These are phyloP conservation scores for Phalaenopsis hybrid DNA, from an alignment of 116 monocot species.

Conservation along the genomic window DNA sequence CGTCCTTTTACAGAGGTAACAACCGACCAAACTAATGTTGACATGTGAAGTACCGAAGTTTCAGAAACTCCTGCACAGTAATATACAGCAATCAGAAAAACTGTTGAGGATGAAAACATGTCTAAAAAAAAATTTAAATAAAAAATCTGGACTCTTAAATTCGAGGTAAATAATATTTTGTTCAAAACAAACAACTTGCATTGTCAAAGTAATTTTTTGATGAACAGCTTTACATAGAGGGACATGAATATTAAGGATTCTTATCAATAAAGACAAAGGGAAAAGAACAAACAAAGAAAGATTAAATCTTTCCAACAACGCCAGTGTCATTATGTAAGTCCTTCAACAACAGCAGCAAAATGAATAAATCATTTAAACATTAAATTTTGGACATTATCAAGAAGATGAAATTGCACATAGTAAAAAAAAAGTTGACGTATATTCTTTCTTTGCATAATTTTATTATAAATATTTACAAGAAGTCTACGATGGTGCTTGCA, in stretches of 20 bases:
- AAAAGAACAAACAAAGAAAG: neutral
- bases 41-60: slow-evolving; percentile 97
- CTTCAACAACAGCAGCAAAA: too few relatives aligned
- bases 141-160: neutral
- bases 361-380: too few relatives aligned
- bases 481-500: neutral
- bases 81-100: neutral
- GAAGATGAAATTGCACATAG: neutral
- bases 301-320: too few relatives aligned
- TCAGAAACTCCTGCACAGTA: slow-evolving; percentile 72
- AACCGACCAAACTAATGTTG: slow-evolving; percentile 90
- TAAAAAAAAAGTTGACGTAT: neutral
- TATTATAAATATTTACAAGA: neutral
- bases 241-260: too few relatives aligned
- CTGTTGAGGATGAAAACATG: neutral
- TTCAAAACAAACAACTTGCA: neutral
- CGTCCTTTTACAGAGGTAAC: slow-evolving; percentile 83
- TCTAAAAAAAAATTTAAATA: neutral
- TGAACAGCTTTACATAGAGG: neutral
- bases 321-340: too few relatives aligned
- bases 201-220: neutral
- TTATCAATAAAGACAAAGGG: neutral
- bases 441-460: neutral
- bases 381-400: neutral
- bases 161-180: neutral